A percentile compares a stretch with the other conserved stretches of the same genome.
These are phyloP conservation scores for Candida verbasci DNA, from an alignment of 805 yeast genomes.

Conservation along the genomic window DNA sequence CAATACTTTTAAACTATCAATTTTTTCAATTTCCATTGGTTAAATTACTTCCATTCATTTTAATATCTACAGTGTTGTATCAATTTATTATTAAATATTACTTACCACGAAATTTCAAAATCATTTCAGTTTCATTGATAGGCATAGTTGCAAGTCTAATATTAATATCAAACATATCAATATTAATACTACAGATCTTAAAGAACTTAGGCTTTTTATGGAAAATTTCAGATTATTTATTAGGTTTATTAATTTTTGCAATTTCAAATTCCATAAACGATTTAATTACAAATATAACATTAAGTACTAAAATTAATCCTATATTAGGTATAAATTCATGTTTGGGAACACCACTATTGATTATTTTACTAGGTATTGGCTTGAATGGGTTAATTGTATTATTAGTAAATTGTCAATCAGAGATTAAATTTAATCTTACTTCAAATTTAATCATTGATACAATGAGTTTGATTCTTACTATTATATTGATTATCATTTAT, in stretches of 20 bases:
- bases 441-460: slow-evolving; percentile 21
- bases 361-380: slow-evolving; percentile 49
- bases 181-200: slow-evolving; percentile 22
- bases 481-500: slow-evolving; percentile 18
- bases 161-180: slow-evolving; percentile 23
- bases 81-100: not conserved
- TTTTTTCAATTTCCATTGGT: slow-evolving; percentile 10
- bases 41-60: not conserved
- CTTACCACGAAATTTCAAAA: slow-evolving; percentile 1
- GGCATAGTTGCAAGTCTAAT: slow-evolving; percentile 24
- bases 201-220: slow-evolving; percentile 44
- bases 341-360: slow-evolving; percentile 49
- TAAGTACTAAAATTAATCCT: slow-evolving; percentile 36
- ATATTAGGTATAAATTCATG: slow-evolving; percentile 47
- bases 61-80: not conserved
- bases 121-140: slow-evolving; percentile 8
- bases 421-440: slow-evolving; percentile 17
- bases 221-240: slow-evolving; percentile 40
- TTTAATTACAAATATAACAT: slow-evolving; percentile 45
- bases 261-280: slow-evolving; percentile 52
- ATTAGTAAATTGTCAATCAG: slow-evolving; percentile 3
- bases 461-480: slow-evolving; percentile 20
- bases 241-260: slow-evolving; percentile 47
- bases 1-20: slow-evolving; percentile 15
- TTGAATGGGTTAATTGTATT: slow-evolving; percentile 36